Evolutionary conservation across 352 stramenopile species (phyloP).

Genomic region (Elongisporangium undulatum): DNA sequence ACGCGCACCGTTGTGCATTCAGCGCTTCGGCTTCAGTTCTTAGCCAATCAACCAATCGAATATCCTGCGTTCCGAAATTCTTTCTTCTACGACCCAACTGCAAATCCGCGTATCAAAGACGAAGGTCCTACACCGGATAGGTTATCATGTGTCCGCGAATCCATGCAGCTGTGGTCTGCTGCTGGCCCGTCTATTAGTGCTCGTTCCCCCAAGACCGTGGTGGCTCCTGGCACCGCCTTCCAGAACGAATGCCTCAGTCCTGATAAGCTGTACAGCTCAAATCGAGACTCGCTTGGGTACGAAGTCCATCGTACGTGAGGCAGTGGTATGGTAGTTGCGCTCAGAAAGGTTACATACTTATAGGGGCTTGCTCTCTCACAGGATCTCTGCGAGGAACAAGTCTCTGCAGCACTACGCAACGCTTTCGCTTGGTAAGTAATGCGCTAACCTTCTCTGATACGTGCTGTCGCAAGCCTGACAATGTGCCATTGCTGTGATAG

Average conservation of each 20-base stretch:
- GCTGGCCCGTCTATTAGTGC: conserved; percentile 38
- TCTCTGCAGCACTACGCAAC: conserved; percentile 59
- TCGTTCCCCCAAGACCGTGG: conserved; percentile 45
- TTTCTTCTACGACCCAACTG: conserved; percentile 50
- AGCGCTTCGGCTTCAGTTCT: neutral
- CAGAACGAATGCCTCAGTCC: conserved; percentile 51
- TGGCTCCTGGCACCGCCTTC: conserved; percentile 58
- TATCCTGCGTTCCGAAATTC: conserved; percentile 62
- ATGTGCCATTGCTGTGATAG: conserved; percentile 14
- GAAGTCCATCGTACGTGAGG: conserved; percentile 47
- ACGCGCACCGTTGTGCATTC: neutral
- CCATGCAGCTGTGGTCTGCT: conserved; percentile 43
- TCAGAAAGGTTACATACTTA: neutral
- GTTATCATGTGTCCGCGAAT: conserved; percentile 30
- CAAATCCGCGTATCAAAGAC: conserved; percentile 42
- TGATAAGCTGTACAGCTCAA: conserved; percentile 70
- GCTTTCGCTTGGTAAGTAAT: conserved; percentile 35
- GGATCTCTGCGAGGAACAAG: conserved; percentile 62
- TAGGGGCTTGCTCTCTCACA: conserved; percentile 6
- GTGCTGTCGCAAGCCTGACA: neutral
- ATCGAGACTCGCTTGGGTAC: conserved; percentile 48
- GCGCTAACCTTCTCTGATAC: neutral
- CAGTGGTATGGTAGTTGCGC: neutral
- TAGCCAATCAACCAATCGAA: neutral
- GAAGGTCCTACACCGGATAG: conserved; percentile 28